These are phyloP conservation scores for Bassia scoparia DNA, from an alignment of 148 eudicot species.

Conservation along the genomic window DNA sequence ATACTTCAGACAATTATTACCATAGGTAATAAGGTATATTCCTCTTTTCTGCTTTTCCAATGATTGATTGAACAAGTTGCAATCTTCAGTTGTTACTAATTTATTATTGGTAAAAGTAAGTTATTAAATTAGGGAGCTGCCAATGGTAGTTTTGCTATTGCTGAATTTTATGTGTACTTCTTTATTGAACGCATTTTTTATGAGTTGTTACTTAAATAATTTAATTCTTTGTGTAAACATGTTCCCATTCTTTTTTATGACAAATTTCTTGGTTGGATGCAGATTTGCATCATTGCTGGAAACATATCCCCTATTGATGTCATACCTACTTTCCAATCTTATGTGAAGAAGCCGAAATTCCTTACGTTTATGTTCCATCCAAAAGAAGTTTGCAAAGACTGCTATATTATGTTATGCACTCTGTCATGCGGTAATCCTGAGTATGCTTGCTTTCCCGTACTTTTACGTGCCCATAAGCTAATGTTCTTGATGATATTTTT, in stretches of 20 bases:
- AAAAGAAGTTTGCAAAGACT: conserved; percentile 54
- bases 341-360: conserved; percentile 88
- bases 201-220: not conserved
- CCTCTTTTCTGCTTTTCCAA: too few species aligned
- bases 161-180: not conserved
- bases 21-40: too few species aligned
- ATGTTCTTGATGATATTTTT: not conserved
- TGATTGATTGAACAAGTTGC: too few species aligned
- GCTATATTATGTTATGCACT: not conserved
- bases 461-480: not conserved
- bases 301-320: conserved; percentile 98
- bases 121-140: too few species aligned
- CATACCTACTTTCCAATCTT: conserved; percentile 90
- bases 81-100: too few species aligned
- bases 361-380: conserved; percentile 78
- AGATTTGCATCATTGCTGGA: conserved; percentile 94
- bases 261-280: conserved; percentile 30
- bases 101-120: too few species aligned
- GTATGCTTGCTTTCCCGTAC: not conserved
- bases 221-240: not conserved
- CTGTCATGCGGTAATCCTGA: not conserved
- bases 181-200: not conserved
- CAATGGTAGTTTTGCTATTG: too few species aligned
- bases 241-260: not conserved
- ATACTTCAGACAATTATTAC: too few species aligned